Evolutionary conservation across 345 rosid genomes (phyloP).

Genomic region (Ceriops zippeliana): DNA sequence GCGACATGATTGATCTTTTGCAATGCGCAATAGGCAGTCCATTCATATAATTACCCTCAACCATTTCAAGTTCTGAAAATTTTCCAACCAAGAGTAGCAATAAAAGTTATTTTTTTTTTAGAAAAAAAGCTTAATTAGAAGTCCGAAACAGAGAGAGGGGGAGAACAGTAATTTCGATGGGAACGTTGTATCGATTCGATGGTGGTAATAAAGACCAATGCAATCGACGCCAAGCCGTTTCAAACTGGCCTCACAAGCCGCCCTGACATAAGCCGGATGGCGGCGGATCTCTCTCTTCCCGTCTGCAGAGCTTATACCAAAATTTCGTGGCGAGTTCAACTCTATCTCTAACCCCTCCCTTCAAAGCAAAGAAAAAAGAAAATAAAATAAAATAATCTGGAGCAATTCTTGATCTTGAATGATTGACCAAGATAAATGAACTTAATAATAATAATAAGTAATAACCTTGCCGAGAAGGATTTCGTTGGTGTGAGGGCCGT

Average conservation of each 20-base stretch:
- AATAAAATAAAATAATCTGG: background rate
- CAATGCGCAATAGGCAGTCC: too few relatives aligned
- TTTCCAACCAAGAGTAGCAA: too few relatives aligned
- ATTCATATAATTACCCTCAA: too few relatives aligned
- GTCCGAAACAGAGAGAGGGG: background rate
- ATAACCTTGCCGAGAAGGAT: slow-evolving; percentile 45
- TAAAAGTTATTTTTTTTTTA: too few relatives aligned
- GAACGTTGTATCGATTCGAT: slow-evolving; percentile 51
- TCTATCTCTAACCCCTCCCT: slow-evolving; percentile 48
- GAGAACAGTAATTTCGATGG: slow-evolving; percentile 56
- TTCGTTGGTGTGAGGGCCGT: slow-evolving; percentile 50
- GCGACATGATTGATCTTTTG: too few relatives aligned
- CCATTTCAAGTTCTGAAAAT: too few relatives aligned
- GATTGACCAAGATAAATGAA: too few relatives aligned
- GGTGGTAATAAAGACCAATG: slow-evolving; percentile 68
- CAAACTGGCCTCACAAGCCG: slow-evolving; percentile 59
- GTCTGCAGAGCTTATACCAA: slow-evolving; percentile 27
- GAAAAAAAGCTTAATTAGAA: background rate
- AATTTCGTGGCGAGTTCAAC: slow-evolving; percentile 62
- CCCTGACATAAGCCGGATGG: slow-evolving; percentile 53
- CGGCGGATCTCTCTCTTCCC: slow-evolving; percentile 35
- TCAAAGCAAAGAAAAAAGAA: slow-evolving; percentile 30
- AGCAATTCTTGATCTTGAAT: too few relatives aligned
- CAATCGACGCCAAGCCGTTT: slow-evolving; percentile 46
- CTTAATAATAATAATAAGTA: background rate